Conservation (phyloP, 441 rosid genomes). For the Erysimum pusillum region DNA sequence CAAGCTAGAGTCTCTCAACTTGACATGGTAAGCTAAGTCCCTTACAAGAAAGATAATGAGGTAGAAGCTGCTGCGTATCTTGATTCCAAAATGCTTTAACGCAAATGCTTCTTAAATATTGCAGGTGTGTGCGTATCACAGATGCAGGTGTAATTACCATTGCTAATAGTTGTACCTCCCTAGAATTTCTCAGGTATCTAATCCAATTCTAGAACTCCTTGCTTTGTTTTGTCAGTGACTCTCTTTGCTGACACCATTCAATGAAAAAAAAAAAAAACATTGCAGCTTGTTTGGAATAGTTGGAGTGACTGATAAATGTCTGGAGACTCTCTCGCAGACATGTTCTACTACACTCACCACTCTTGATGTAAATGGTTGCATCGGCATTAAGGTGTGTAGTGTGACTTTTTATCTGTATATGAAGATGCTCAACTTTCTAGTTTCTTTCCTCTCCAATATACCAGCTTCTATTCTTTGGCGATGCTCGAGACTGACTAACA, state of each 20-base stretch:
- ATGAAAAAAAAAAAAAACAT: constrained; percentile 6
- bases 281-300: constrained; percentile 96
- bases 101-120: constrained; percentile 25
- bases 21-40: constrained; percentile 79
- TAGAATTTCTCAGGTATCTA: constrained; percentile 81
- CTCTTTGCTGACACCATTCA: constrained; percentile 8
- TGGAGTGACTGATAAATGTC: constrained; percentile 85
- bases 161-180: constrained; percentile 77
- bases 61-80: constrained; percentile 26
- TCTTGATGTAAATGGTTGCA: constrained; percentile 94
- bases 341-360: constrained; percentile 78
- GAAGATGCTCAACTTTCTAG: not conserved
- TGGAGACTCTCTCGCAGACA: constrained; percentile 73
- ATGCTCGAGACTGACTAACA: not conserved
- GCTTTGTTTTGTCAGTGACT: constrained; percentile 10
- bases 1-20: constrained; percentile 72
- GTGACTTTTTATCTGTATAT: constrained; percentile 21
- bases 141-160: constrained; percentile 76
- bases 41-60: constrained; percentile 19
- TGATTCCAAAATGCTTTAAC: constrained; percentile 11
- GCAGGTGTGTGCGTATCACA: constrained; percentile 86
- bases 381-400: constrained; percentile 75
- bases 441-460: not conserved
- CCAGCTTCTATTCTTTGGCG: not conserved
- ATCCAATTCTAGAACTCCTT: constrained; percentile 14